Evolutionary conservation across 257 asterid genomes (phyloP).

Genomic region (Euphrasia confusa): DNA sequence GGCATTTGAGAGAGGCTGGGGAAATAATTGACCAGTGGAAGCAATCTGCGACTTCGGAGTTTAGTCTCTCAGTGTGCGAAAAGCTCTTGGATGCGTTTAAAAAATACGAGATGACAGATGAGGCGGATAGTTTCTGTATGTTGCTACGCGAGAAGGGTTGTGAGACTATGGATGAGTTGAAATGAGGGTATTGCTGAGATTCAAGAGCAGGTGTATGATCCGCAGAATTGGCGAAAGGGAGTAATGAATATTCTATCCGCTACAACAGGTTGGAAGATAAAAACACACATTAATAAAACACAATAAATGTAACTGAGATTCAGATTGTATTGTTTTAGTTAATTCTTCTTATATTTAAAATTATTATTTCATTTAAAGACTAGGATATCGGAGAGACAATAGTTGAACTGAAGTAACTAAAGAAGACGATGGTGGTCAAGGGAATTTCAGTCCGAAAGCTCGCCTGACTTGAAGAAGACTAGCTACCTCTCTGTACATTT

Average conservation of each 20-base stretch:
- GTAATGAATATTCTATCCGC: background rate
- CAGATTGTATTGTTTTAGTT: too few relatives aligned
- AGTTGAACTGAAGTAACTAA: too few relatives aligned
- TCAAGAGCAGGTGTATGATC: slow-evolving; percentile 4
- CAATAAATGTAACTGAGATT: too few relatives aligned
- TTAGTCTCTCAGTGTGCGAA: slow-evolving; percentile 48
- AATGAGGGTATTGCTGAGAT: slow-evolving; percentile 19
- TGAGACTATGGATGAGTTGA: slow-evolving; percentile 26
- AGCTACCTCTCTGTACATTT: too few relatives aligned
- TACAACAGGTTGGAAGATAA: too few relatives aligned
- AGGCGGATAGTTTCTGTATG: slow-evolving; percentile 35
- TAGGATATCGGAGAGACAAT: too few relatives aligned
- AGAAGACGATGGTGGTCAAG: too few relatives aligned
- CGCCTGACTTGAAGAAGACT: too few relatives aligned
- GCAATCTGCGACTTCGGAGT: slow-evolving; percentile 55
- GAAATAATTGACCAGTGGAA: slow-evolving; percentile 80
- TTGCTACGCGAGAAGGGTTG: slow-evolving; percentile 50
- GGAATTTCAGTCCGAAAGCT: too few relatives aligned
- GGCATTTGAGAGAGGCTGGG: slow-evolving; percentile 62
- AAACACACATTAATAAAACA: too few relatives aligned
- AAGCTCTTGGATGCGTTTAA: slow-evolving; percentile 44
- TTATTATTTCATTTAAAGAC: too few relatives aligned
- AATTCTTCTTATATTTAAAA: too few relatives aligned
- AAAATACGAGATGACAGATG: slow-evolving; percentile 50
- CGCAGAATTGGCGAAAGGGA: slow-evolving; percentile 21